Percentiles rank a stretch among this genome's conserved stretches.
phyloP scores from a whole-genome alignment of 225 moss, liverwort and hornwort genomes.

The Takakia lepidozioides region DNA sequence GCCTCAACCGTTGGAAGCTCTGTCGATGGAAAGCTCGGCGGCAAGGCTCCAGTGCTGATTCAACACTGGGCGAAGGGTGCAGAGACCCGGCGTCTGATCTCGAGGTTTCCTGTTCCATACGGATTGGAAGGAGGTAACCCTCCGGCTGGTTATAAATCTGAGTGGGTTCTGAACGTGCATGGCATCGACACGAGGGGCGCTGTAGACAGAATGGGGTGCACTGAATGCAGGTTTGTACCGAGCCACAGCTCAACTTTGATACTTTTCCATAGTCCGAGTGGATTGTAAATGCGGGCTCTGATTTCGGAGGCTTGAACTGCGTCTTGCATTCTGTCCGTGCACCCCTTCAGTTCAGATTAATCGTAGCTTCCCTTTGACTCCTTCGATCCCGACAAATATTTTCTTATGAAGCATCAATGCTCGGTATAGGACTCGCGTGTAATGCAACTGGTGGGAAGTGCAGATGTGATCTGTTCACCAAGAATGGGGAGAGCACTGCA shows the following conservation, averaged over 20 bases:
- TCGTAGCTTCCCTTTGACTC: background rate
- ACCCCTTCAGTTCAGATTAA: background rate
- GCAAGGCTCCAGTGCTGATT: conserved; percentile 1
- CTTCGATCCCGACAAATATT: background rate
- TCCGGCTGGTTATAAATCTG: background rate
- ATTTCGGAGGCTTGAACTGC: background rate
- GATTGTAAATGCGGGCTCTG: conserved; percentile 4
- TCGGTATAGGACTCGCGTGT: no score
- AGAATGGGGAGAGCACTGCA: background rate
- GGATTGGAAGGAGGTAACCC: background rate
- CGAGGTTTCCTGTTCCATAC: conserved; percentile 4
- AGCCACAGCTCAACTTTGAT: no score
- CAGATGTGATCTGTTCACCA: no score
- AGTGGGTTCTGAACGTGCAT: conserved; percentile 4
- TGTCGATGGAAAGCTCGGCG: background rate
- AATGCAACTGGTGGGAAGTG: no score
- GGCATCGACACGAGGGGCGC: no score
- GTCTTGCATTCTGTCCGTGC: background rate
- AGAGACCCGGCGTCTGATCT: no score
- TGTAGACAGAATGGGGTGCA: no score
- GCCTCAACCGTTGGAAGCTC: no score
- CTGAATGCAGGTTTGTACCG: no score
- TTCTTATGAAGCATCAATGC: no score
- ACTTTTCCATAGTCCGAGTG: background rate
- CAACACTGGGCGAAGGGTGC: no score